These are phyloP conservation scores for Silene latifolia DNA, from an alignment of 148 eudicot genomes.

Conservation along the genomic window DNA sequence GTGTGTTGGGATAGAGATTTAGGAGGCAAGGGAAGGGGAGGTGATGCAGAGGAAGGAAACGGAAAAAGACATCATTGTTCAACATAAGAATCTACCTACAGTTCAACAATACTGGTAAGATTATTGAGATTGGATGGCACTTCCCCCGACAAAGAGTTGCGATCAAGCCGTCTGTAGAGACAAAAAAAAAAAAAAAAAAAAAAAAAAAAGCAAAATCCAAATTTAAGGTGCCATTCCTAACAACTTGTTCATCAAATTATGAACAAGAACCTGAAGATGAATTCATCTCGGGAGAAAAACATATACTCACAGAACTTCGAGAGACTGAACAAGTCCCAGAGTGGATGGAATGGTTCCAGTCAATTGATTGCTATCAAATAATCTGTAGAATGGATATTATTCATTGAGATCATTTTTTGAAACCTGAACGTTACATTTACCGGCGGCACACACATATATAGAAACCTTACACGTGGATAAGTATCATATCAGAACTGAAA, in stretches of 20 bases:
- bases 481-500: constrained; percentile 66
- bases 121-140: constrained; percentile 77
- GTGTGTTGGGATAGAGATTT: neutral
- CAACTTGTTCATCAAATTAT: constrained; percentile 3
- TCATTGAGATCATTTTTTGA: neutral
- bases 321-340: constrained; percentile 62
- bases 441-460: neutral
- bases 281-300: neutral
- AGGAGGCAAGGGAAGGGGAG: neutral
- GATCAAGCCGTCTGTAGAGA: constrained; percentile 65
- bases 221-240: neutral
- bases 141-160: constrained; percentile 53
- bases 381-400: constrained; percentile 33
- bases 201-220: constrained; percentile 4
- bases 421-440: neutral
- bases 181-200: constrained; percentile 5
- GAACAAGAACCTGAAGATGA: constrained; percentile 4
- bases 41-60: neutral
- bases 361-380: constrained; percentile 71
- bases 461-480: constrained; percentile 69
- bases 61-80: neutral
- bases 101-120: constrained; percentile 56
- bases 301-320: constrained; percentile 83
- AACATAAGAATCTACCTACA: constrained; percentile 47
- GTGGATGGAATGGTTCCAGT: constrained; percentile 65